Evolutionary conservation across 805 yeast genomes (phyloP), one percentile per base, ranked within the genome.

Genomic region (Lachancea cidri): DNA sequence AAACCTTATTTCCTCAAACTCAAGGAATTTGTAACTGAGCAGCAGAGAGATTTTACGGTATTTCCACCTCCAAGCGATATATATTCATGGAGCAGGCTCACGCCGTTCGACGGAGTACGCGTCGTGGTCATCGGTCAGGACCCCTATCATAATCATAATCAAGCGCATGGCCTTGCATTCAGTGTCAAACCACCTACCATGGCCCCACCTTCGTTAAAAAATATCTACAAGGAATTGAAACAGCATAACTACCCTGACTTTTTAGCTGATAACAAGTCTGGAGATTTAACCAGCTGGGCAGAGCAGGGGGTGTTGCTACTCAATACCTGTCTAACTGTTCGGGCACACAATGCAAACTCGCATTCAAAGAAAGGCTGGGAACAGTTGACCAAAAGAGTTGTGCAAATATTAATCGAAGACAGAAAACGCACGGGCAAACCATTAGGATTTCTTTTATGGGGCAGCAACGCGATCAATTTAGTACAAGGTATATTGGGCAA

Each of bases 81-180:
- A 16, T 93, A 93, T 59, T 86, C 97, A 0, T 93, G 98, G 97
- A 81, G 94, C 2, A 74, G 87, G 24, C 70, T 81, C 14, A 87
- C 98, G 0, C 95, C 96, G 0, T 67, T 91, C 16, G 67, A 77
- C 3, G 60, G 74, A 3, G 84, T 88, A 15, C 81, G 79, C 54
- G 93, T 91, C 19, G 73, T 93, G 1, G 74, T 93, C 9, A 67
- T 93, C 34, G 98, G 98, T 1, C 98, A 93, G 61, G 98, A 93
- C 60, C 98, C 98, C 0, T 93, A 93, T 60, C 98, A 93, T 62
- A 87, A 88, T 60, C 64, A 64, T 52, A 84, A 85, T 58, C 98
- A 93, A 62, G 98, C 98, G 0, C 98, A 93, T 57, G 98, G 98
- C 0, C 67, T 93, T 20, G 98, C 98, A 3, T 93, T 93, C 53